A percentile compares a stretch with the other conserved stretches of the same genome.
phyloP scores from a whole-genome alignment of 345 rosid genomes.

The Syzygium aqueum region DNA sequence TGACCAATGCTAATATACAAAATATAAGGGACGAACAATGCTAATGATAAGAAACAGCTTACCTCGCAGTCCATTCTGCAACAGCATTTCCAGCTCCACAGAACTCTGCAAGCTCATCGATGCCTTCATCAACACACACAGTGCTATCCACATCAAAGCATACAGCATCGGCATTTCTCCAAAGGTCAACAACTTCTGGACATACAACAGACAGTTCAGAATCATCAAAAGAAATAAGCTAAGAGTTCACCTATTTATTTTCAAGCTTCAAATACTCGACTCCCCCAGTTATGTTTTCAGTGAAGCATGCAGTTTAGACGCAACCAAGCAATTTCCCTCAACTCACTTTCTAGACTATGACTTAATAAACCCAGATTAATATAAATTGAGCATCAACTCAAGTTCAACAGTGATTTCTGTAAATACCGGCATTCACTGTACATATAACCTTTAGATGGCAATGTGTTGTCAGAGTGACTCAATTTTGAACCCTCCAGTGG shows the following conservation, averaged over 20 bases:
- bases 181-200: slow-evolving; percentile 62
- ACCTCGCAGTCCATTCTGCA: slow-evolving; percentile 97
- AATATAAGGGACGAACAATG: not conserved
- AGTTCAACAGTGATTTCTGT: not conserved
- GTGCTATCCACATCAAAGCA: slow-evolving; percentile 99
- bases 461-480: slow-evolving; percentile 24
- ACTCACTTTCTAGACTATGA: not conserved
- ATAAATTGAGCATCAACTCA: not conserved
- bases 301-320: not conserved
- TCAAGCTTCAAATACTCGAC: not conserved
- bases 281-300: not conserved
- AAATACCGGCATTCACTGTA: not conserved
- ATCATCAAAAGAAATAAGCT: slow-evolving; percentile 6
- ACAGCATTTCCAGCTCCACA: slow-evolving; percentile 98
- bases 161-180: slow-evolving; percentile 74
- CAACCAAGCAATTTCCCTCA: not conserved
- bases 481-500: slow-evolving; percentile 32
- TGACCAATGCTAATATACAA: not conserved
- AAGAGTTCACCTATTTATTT: not conserved
- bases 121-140: slow-evolving; percentile 91
- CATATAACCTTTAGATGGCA: slow-evolving; percentile 52
- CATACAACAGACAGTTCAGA: slow-evolving; percentile 5
- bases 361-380: not conserved
- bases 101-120: slow-evolving; percentile 94
- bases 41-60: slow-evolving; percentile 1